Conservation (phyloP, 352 stramenopile genomes). For the Phytophthora syringae region DNA sequence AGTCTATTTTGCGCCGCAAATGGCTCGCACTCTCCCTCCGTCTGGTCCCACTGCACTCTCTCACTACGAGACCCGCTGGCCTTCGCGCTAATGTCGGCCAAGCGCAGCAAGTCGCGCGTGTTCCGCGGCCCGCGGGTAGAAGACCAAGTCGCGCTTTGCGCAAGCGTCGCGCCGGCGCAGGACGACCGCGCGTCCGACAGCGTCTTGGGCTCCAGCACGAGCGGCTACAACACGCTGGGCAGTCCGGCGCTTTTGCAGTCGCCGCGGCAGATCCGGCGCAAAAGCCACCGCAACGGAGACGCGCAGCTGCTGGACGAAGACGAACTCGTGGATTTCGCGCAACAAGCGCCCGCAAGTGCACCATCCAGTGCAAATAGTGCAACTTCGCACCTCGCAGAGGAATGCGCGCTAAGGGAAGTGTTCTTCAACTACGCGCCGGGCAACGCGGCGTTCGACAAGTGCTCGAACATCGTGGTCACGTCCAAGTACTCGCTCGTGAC, state of each 20-base stretch:
- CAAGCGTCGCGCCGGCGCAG: conserved; percentile 19
- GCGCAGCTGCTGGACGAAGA: conserved; percentile 30
- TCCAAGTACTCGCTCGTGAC: conserved; percentile 91
- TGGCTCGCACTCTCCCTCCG: conserved; percentile 8
- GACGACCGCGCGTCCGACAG: conserved; percentile 30
- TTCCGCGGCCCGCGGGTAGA: conserved; percentile 63
- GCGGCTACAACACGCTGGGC: conserved; percentile 43
- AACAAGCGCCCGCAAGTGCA: no score
- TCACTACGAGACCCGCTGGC: conserved; percentile 27
- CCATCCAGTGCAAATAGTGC: no score
- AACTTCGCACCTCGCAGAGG: conserved; percentile 5
- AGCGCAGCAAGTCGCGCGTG: conserved; percentile 45
- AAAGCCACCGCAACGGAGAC: conserved; percentile 12
- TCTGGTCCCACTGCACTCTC: conserved; percentile 9
- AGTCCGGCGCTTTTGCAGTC: conserved; percentile 46
- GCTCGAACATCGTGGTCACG: conserved; percentile 88
- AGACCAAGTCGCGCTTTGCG: conserved; percentile 50
- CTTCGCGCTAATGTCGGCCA: conserved; percentile 28
- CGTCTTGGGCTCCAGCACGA: conserved; percentile 19
- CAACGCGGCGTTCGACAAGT: conserved; percentile 73
- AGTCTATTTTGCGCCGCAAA: conserved; percentile 31
- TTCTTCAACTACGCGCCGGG: conserved; percentile 76
- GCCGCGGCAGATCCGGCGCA: conserved; percentile 17
- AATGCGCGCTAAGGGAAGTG: conserved; percentile 52
- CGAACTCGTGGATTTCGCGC: conserved; percentile 26